Evolutionary conservation across 225 moss, liverwort and hornwort genomes (phyloP).

Genomic region (Ulota crispa): DNA sequence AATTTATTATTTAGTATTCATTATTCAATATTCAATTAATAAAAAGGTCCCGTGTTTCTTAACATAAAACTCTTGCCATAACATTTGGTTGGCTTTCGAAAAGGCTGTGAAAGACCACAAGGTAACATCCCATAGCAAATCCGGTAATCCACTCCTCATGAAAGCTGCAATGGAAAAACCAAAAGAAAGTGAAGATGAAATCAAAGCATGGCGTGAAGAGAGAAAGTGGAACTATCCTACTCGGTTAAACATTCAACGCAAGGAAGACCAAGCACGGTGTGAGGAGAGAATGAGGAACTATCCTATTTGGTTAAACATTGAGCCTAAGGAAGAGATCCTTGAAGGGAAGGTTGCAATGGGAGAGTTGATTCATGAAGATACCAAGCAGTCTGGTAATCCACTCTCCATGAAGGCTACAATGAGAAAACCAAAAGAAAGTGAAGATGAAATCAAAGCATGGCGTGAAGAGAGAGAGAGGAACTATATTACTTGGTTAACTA

Average conservation of each 20-base stretch:
- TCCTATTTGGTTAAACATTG: constrained; percentile 67
- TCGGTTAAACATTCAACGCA: constrained; percentile 61
- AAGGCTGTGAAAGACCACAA: constrained; percentile 95
- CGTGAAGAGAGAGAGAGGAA: constrained; percentile 83
- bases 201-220: constrained; percentile 82
- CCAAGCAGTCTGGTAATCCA: constrained; percentile 47
- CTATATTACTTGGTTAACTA: constrained; percentile 71
- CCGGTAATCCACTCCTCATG: constrained; percentile 29
- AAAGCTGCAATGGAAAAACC: constrained; percentile 26
- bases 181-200: constrained; percentile 68
- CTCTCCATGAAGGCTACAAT: constrained; percentile 23
- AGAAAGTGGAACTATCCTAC: constrained; percentile 86
- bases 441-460: constrained; percentile 42
- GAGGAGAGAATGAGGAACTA: constrained; percentile 89
- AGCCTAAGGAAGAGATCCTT: constrained; percentile 76
- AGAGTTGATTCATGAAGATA: constrained; percentile 83
- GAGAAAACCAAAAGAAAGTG: constrained; percentile 50
- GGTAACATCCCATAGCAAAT: constrained; percentile 57
- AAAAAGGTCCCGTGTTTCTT: too few species aligned
- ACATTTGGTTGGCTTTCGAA: constrained; percentile 15
- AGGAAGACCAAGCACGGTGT: constrained; percentile 41
- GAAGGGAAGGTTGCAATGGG: constrained; percentile 72
- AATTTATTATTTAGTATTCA: too few species aligned
- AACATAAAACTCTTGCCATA: too few species aligned
- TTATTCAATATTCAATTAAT: too few species aligned